Percentiles rank a stretch among this genome's conserved stretches.
Conservation (phyloP, 176 grass and related monocot species). For the Triticum timopheevii region DNA sequence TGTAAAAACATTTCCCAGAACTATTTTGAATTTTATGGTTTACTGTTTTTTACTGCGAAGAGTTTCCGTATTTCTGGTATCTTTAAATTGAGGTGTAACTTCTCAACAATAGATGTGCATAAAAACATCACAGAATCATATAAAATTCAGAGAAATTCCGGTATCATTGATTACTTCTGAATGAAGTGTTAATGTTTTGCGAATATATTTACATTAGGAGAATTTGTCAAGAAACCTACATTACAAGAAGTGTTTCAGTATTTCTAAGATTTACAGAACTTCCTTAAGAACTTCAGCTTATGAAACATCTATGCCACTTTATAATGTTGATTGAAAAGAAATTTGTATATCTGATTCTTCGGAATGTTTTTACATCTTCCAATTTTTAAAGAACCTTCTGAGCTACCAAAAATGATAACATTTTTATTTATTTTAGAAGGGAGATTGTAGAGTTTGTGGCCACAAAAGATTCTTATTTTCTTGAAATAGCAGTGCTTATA, state of each 20-base stretch:
- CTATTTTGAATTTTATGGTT: too few relatives aligned
- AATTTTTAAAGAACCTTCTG: neutral
- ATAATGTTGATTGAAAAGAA: neutral
- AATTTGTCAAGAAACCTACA: neutral
- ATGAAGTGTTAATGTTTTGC: neutral
- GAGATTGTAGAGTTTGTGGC: neutral
- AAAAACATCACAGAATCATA: neutral
- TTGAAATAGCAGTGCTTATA: neutral
- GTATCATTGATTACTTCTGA: neutral
- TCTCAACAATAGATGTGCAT: neutral
- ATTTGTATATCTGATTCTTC: neutral
- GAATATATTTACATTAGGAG: neutral
- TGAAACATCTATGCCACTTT: neutral
- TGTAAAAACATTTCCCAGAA: too few relatives aligned
- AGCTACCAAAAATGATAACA: neutral
- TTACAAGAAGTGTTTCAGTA: neutral
- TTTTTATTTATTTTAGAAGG: neutral
- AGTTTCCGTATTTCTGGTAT: neutral
- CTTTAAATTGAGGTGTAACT: neutral
- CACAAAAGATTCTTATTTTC: neutral
- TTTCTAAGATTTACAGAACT: neutral
- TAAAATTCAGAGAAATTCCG: neutral
- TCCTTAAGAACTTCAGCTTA: neutral
- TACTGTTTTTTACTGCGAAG: too few relatives aligned
- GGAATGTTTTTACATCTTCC: neutral